Evolutionary conservation across 2,329 filamentous ascomycete species (phyloP).

Genomic region (Metarhizium humberi): DNA sequence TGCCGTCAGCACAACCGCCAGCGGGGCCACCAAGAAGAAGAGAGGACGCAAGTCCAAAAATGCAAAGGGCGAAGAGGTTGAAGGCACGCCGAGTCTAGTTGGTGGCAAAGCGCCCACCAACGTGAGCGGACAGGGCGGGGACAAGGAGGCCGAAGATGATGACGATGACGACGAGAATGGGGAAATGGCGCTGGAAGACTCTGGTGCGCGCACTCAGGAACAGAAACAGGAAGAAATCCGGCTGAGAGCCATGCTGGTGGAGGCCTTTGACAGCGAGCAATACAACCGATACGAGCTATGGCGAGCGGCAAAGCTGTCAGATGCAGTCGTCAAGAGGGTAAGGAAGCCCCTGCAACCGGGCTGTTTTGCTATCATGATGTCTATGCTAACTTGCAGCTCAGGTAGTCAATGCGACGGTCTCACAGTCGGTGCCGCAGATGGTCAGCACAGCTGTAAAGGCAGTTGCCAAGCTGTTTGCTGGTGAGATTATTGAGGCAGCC

Average conservation of each 20-base stretch:
- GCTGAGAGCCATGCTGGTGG: slow-evolving; percentile 50
- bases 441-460: slow-evolving; percentile 69
- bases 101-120: slow-evolving; percentile 31
- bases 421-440: slow-evolving; percentile 64
- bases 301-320: slow-evolving; percentile 58
- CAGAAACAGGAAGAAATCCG: slow-evolving; percentile 55
- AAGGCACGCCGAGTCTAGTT: slow-evolving; percentile 36
- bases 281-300: slow-evolving; percentile 62
- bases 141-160: slow-evolving; percentile 42
- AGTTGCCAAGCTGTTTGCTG: slow-evolving; percentile 68
- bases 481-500: slow-evolving; percentile 65
- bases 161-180: slow-evolving; percentile 49
- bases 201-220: slow-evolving; percentile 54
- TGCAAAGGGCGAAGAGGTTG: slow-evolving; percentile 33
- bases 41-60: slow-evolving; percentile 52
- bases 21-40: slow-evolving; percentile 45
- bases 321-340: slow-evolving; percentile 60
- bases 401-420: slow-evolving; percentile 73
- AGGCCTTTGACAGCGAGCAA: slow-evolving; percentile 57
- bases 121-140: slow-evolving; percentile 34
- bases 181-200: slow-evolving; percentile 47
- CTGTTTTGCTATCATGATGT: neutral
- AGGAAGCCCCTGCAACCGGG: slow-evolving; percentile 14
- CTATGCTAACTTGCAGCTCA: slow-evolving; percentile 16
- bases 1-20: slow-evolving; percentile 36